Base-by-base conservation (phyloP, 768 basidiomycete genomes). In the Candolleomyces aberdarensis region DNA sequence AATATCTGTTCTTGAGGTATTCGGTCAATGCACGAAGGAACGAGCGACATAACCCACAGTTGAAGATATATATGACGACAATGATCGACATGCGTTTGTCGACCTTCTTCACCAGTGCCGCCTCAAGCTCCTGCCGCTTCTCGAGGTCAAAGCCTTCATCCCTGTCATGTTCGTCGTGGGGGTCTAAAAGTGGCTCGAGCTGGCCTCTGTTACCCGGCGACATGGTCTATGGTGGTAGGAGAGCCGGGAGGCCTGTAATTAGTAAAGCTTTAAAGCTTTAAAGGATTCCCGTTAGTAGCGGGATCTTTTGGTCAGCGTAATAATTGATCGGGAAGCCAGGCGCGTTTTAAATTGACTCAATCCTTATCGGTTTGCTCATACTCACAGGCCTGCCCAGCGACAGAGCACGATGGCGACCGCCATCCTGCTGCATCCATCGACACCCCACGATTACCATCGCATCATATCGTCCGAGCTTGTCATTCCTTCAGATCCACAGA, bases 381-480 rank as follows among this genome's bases (percentile, higher is more conserved):
- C 13, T 13, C 32, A 19, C 20, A 40, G 2, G 3, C 13, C 22
- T 29, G 7, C 8, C 40, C 57, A 47, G 11, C 43, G 32, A 15
- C 8, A 29, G 49, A 40, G 55, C 22, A 80, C 77, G 77, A 74
- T 78, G 63, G 75, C 83, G 49, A 74, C 81, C 19, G 75, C 78
- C 47, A 64, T 80, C 47, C 71, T 85, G 41, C 68, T 80, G 41
- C 75, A 80, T 39, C 70, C 75, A 17, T 65, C 63, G 19, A 85
- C 83, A 5, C 84, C 85, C 10, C 63, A 77, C 5, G 80, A 85
- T 52, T 91, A 91, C 70, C 87, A 88, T 68, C 82, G 83, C 57
- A 82, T 90, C 29, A 67, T 87, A 59, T 88, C 87, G 4, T 76
- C 82, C 5, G 81, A 83, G 15, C 75, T 91, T 13, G 71, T 60